phyloP scores from a whole-genome alignment of 306 rosid species.

The Sicyos baderoa region DNA sequence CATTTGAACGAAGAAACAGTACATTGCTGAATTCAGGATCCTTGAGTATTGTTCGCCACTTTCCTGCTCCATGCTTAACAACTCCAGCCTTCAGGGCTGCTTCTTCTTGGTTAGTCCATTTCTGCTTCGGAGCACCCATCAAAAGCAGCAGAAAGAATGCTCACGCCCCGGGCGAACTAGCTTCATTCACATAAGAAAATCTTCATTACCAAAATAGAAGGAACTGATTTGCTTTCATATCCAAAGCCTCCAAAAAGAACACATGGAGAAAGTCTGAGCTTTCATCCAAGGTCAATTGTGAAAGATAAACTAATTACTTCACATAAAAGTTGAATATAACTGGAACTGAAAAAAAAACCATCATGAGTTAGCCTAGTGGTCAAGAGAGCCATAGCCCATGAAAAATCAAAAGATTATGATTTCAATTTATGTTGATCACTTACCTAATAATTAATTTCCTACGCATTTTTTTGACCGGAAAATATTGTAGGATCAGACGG shows the following conservation, averaged over 20 bases:
- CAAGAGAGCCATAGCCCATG: too few relatives aligned
- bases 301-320: too few relatives aligned
- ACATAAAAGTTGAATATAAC: not conserved
- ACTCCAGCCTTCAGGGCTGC: slow-evolving; percentile 94
- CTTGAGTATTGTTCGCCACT: slow-evolving; percentile 94
- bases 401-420: too few relatives aligned
- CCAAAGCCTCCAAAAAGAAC: not conserved
- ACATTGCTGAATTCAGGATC: slow-evolving; percentile 78
- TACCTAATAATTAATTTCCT: too few relatives aligned
- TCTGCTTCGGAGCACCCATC: slow-evolving; percentile 99
- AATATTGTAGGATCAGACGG: too few relatives aligned
- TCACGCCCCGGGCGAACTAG: not conserved
- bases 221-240: not conserved
- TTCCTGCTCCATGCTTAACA: slow-evolving; percentile 91
- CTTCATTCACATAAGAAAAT: not conserved
- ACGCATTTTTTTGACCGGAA: too few relatives aligned
- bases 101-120: slow-evolving; percentile 91
- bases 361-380: too few relatives aligned
- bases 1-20: slow-evolving; percentile 80
- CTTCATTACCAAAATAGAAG: not conserved
- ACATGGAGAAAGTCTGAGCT: not conserved
- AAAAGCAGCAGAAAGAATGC: slow-evolving; percentile 22
- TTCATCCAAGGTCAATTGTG: too few relatives aligned
- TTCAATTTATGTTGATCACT: too few relatives aligned
- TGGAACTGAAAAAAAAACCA: not conserved